These are phyloP conservation scores for Mortierella polycephala DNA, from an alignment of 371 early-diverging fungal species.

Conservation along the genomic window DNA sequence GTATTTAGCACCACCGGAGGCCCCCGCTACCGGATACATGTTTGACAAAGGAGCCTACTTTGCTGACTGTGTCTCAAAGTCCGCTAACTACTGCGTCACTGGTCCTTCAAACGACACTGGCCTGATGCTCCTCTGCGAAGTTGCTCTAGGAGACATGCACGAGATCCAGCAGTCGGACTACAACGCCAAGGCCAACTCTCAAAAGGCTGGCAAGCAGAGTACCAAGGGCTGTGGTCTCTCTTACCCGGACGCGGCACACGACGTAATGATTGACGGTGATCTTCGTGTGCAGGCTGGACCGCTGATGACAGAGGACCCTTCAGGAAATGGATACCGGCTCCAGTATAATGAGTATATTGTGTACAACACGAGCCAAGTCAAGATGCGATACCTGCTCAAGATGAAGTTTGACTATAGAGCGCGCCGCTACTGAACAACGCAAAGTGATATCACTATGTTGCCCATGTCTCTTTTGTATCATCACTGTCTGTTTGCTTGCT, in stretches of 20 bases:
- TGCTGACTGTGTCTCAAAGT: slow-evolving; percentile 75
- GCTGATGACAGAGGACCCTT: slow-evolving; percentile 14
- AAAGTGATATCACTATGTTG: background rate
- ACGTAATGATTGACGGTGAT: slow-evolving; percentile 35
- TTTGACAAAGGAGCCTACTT: slow-evolving; percentile 82
- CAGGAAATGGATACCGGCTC: slow-evolving; percentile 9
- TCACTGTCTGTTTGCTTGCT: too few relatives aligned
- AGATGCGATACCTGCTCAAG: slow-evolving; percentile 66
- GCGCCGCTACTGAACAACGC: background rate
- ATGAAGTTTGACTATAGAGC: slow-evolving; percentile 58
- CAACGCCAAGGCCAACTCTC: slow-evolving; percentile 57
- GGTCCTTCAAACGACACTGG: slow-evolving; percentile 51
- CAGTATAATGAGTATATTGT: slow-evolving; percentile 66
- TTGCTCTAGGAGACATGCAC: slow-evolving; percentile 67
- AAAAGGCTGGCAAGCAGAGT: slow-evolving; percentile 58
- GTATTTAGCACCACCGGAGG: slow-evolving; percentile 67
- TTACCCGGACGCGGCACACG: slow-evolving; percentile 59
- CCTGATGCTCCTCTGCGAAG: slow-evolving; percentile 72
- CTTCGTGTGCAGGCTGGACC: slow-evolving; percentile 33
- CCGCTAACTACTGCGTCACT: slow-evolving; percentile 74
- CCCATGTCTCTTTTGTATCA: background rate
- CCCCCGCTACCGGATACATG: slow-evolving; percentile 73
- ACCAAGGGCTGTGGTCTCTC: slow-evolving; percentile 67
- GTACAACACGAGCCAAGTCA: slow-evolving; percentile 66
- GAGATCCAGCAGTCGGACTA: slow-evolving; percentile 61